These are phyloP conservation scores for Linderniella brevidens DNA, from an alignment of 257 asterid species.

Conservation along the genomic window DNA sequence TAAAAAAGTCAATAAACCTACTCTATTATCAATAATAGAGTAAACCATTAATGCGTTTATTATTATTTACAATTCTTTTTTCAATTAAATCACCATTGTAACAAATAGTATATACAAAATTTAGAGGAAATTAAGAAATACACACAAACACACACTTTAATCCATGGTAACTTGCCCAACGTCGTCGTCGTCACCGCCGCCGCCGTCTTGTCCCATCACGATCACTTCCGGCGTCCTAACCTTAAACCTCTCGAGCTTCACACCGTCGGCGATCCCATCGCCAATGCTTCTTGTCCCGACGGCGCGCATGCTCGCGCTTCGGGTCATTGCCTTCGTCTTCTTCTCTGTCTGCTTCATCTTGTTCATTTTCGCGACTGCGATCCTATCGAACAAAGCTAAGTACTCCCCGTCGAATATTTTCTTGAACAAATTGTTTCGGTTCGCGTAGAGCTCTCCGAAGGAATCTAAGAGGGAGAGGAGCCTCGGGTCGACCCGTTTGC, in stretches of 20 bases:
- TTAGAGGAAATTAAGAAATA: too few relatives aligned
- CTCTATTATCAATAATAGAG: too few relatives aligned
- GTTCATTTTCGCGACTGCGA: slow-evolving; percentile 11
- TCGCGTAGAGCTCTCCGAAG: slow-evolving; percentile 21
- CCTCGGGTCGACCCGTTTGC: slow-evolving; percentile 27
- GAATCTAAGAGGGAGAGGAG: slow-evolving; percentile 21
- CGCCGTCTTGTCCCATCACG: not conserved
- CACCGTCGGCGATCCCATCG: not conserved
- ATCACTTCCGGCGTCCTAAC: not conserved
- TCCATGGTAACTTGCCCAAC: too few relatives aligned
- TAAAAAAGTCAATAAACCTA: too few relatives aligned
- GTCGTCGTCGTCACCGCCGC: not conserved
- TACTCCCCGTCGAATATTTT: slow-evolving; percentile 20
- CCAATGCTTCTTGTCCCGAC: not conserved
- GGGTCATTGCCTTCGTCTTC: slow-evolving; percentile 15
- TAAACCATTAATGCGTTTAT: too few relatives aligned
- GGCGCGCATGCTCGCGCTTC: slow-evolving; percentile 31
- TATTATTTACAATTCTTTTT: too few relatives aligned
- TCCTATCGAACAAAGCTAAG: slow-evolving; percentile 24
- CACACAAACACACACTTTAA: too few relatives aligned
- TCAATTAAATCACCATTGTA: too few relatives aligned
- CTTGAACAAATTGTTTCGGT: slow-evolving; percentile 21
- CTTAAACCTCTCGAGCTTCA: not conserved
- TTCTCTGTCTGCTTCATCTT: slow-evolving; percentile 12
- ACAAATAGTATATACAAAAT: too few relatives aligned